Evolutionary conservation across 2,329 filamentous ascomycete genomes (phyloP), one percentile per base, ranked within the genome.

Genomic region (Verticillium albo-atrum): DNA sequence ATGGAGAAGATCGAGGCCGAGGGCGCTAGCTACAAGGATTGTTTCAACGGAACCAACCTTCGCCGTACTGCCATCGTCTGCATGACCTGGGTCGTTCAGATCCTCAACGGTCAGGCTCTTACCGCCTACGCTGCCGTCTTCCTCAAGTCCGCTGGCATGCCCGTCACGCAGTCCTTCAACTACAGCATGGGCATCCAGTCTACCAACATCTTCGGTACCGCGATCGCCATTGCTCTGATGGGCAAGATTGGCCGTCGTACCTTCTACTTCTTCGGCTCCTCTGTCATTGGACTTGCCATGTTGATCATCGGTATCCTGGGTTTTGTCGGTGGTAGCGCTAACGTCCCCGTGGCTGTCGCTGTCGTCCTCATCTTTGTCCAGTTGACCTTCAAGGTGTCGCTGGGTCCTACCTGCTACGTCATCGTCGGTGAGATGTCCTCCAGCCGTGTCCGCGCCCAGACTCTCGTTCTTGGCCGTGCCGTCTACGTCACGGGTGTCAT

Each of bases 121-220:
- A 64, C 65, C 23, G 66, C 71, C 32, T 69, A 76, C 54, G 67
- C 68, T 2, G 69, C 61, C 42, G 75, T 76, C 62, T 79, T 79
- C 61, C 78, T 76, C 55, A 69, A 74, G 20, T 72, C 74, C 57
- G 77, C 74, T 10, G 76, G 77, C 1, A 70, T 79, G 62, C 69
- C 65, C 10, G 64, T 70, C 3, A 66, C 68, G 14, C 70, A 72
- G 20, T 72, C 73, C 0, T 76, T 75, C 64, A 73, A 67, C 62
- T 72, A 66, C 63, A 75, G 77, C 58, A 83, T 85, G 64, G 78
- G 76, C 9, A 74, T 84, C 61, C 81, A 77, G 25, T 74, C 75
- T 0, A 71, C 79, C 55, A 77, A 75, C 50, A 75, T 79, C 30
- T 37, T 77, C 0, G 76, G 74, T 14, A 80, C 77, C 0, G 68